These are phyloP conservation scores for Dichotomocladium elegans DNA, from an alignment of 371 early-diverging fungal genomes.

Conservation along the genomic window DNA sequence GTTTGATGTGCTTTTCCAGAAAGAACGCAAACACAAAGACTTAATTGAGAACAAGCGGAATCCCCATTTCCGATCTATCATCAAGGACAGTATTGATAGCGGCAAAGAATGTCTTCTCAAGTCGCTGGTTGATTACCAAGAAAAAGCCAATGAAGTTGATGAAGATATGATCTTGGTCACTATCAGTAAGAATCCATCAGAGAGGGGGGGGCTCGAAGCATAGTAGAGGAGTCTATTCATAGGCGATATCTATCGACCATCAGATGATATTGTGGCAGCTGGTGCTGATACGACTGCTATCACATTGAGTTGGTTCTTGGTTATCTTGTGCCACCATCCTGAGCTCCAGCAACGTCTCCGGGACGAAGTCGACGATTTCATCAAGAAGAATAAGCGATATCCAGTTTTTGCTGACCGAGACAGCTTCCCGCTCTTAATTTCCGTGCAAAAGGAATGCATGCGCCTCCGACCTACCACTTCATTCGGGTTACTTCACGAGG, in stretches of 20 bases:
- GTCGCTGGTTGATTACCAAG: conserved; percentile 13
- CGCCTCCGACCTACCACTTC: conserved; percentile 11
- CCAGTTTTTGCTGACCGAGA: conserved; percentile 20
- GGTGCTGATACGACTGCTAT: conserved; percentile 20
- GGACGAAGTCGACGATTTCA: conserved; percentile 12
- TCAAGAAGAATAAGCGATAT: conserved; percentile 1
- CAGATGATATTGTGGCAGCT: conserved; percentile 21
- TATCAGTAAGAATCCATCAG: conserved; percentile 11
- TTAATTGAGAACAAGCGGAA: conserved; percentile 6
- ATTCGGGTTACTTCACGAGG: conserved; percentile 16
- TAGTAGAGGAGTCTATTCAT: not conserved
- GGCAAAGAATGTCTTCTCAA: conserved; percentile 14
- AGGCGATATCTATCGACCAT: not conserved
- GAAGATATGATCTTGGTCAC: conserved; percentile 12
- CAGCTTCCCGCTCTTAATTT: conserved; percentile 10
- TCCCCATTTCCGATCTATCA: conserved; percentile 8
- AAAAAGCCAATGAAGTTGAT: conserved; percentile 14
- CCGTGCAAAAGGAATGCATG: conserved; percentile 23
- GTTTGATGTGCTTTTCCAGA: conserved; percentile 5
- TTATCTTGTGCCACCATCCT: conserved; percentile 15
- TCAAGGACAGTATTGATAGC: conserved; percentile 6
- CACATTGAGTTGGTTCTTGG: conserved; percentile 10
- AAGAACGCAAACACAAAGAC: not conserved
- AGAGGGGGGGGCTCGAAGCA: not conserved
- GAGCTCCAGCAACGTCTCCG: conserved; percentile 14